Percentiles rank a stretch among this genome's conserved stretches.
These are phyloP conservation scores for Turritis glabra DNA, from an alignment of 345 rosid genomes.

Conservation along the genomic window DNA sequence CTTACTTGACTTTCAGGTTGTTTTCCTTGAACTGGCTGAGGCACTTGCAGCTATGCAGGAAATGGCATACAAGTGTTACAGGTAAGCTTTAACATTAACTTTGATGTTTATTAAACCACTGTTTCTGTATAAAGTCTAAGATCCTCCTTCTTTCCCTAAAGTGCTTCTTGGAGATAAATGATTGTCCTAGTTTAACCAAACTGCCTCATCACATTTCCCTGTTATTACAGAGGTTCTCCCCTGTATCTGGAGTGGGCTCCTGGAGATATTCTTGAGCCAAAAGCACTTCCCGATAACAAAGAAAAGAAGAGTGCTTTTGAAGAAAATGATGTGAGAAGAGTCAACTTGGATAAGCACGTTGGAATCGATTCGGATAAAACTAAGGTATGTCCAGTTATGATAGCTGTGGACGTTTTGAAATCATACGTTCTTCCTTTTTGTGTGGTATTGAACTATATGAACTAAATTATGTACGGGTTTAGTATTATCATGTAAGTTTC, in stretches of 20 bases:
- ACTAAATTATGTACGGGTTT: too few relatives aligned
- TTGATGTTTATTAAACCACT: too few relatives aligned
- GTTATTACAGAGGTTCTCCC: constrained; percentile 71
- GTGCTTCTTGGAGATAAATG: constrained; percentile 10
- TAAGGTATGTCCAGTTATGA: too few relatives aligned
- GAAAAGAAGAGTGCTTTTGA: too few relatives aligned
- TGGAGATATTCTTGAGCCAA: too few relatives aligned
- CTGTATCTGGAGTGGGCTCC: constrained; percentile 92
- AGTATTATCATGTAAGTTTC: not conserved
- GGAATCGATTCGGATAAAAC: too few relatives aligned
- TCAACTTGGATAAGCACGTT: too few relatives aligned
- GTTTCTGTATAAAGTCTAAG: not conserved
- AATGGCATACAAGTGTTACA: constrained; percentile 84
- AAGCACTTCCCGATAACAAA: too few relatives aligned
- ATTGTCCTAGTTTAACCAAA: not conserved
- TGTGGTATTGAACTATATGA: not conserved
- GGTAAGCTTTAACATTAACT: too few relatives aligned
- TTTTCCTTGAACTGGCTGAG: constrained; percentile 82
- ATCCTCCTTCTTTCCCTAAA: not conserved
- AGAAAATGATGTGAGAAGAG: too few relatives aligned
- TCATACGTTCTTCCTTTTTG: not conserved
- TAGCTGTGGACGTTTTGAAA: not conserved
- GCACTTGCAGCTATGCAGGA: constrained; percentile 88
- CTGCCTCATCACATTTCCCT: constrained; percentile 15
- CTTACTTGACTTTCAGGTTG: constrained; percentile 56